Evolutionary conservation across 2,329 filamentous ascomycete genomes (phyloP).

Genomic region (Dothideomycetes sp.): DNA sequence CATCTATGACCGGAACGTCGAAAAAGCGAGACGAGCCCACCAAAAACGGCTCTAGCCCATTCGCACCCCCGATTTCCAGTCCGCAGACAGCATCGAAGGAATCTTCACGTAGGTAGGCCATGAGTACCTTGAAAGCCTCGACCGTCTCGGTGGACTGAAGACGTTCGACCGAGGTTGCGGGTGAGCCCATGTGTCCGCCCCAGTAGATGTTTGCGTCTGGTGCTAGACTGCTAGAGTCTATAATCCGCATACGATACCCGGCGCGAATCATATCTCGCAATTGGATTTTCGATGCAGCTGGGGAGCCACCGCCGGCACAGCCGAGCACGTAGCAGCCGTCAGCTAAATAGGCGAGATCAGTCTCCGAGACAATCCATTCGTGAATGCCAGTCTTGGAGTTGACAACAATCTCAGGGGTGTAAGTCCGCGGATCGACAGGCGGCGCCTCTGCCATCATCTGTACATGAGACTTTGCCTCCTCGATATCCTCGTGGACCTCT

Average conservation of each 20-base stretch:
- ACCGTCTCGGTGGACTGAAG: conserved; percentile 43
- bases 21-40: conserved; percentile 44
- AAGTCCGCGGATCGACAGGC: conserved; percentile 22
- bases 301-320: conserved; percentile 48
- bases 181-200: conserved; percentile 48
- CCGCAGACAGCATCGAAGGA: conserved; percentile 48
- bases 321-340: conserved; percentile 52
- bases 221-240: conserved; percentile 39
- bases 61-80: conserved; percentile 56
- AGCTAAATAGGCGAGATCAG: conserved; percentile 46
- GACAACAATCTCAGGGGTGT: conserved; percentile 30
- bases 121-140: conserved; percentile 31
- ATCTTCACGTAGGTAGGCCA: conserved; percentile 35
- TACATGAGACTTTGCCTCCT: conserved; percentile 20
- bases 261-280: conserved; percentile 40
- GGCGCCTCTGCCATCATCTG: conserved; percentile 21
- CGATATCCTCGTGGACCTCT: conserved; percentile 7
- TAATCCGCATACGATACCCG: conserved; percentile 40
- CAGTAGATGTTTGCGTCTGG: conserved; percentile 44
- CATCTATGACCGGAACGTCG: conserved; percentile 31
- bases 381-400: conserved; percentile 34
- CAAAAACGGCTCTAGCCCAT: conserved; percentile 49
- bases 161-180: conserved; percentile 51
- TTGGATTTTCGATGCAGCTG: conserved; percentile 41
- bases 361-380: conserved; percentile 47